Conservation (phyloP, 2,329 filamentous ascomycete genomes). For the Ophiostoma ips region DNA sequence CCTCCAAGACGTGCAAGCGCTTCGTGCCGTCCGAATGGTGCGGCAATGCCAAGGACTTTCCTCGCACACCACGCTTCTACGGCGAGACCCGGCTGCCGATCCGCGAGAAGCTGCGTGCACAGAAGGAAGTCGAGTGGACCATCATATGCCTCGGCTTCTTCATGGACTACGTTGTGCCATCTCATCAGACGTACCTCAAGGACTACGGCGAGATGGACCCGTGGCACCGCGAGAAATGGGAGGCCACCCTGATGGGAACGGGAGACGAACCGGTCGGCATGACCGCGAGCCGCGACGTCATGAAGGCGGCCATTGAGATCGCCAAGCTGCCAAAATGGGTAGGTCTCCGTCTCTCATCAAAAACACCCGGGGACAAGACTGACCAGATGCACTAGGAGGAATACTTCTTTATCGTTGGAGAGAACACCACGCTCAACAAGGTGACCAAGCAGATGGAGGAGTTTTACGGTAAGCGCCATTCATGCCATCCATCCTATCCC, state of each 20-base stretch:
- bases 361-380: background rate
- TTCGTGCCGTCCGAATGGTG: background rate
- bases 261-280: background rate
- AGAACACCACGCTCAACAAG: background rate
- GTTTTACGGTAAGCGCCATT: background rate
- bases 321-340: background rate
- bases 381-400: background rate
- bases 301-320: background rate
- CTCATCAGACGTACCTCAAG: background rate
- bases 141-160: background rate
- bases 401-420: background rate
- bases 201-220: background rate
- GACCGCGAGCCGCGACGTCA: background rate
- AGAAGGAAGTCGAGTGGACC: background rate
- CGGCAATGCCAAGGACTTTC: background rate
- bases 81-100: background rate
- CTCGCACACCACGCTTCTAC: background rate
- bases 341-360: background rate
- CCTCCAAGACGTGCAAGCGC: background rate
- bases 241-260: background rate
- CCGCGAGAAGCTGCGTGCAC: background rate
- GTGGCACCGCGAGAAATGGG: background rate
- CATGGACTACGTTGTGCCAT: background rate
- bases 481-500: too few relatives aligned
- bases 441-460: background rate